Conservation (phyloP, 2,329 filamentous ascomycete genomes). For the Diaporthe capsici region DNA sequence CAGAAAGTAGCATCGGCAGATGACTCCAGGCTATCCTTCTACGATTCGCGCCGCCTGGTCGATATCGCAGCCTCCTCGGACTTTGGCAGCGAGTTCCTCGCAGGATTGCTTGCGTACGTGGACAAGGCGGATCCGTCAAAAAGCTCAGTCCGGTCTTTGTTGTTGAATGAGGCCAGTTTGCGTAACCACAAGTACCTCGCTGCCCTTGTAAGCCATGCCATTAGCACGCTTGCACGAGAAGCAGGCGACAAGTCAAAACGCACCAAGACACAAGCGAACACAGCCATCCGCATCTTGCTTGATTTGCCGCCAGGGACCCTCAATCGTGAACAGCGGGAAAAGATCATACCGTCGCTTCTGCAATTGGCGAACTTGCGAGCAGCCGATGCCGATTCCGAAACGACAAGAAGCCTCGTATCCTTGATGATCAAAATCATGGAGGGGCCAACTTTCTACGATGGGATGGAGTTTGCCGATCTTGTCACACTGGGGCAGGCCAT, state of each 20-base stretch:
- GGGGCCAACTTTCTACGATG: constrained; percentile 65
- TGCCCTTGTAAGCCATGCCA: constrained; percentile 36
- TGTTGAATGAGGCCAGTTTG: constrained; percentile 39
- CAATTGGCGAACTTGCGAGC: constrained; percentile 46
- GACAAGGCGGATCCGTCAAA: constrained; percentile 15
- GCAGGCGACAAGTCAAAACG: constrained; percentile 9
- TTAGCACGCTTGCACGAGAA: constrained; percentile 31
- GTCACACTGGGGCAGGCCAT: constrained; percentile 49
- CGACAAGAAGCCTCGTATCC: constrained; percentile 55
- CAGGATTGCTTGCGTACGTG: constrained; percentile 18
- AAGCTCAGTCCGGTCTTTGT: background rate
- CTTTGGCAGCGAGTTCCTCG: constrained; percentile 31
- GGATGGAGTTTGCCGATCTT: constrained; percentile 58
- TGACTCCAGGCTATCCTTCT: constrained; percentile 24
- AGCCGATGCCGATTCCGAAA: constrained; percentile 21
- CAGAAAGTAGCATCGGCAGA: constrained; percentile 32
- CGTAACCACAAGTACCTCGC: constrained; percentile 38
- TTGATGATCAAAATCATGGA: constrained; percentile 65
- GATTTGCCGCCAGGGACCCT: constrained; percentile 56
- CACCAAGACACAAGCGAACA: background rate
- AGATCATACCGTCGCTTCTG: constrained; percentile 55
- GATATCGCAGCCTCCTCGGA: constrained; percentile 31
- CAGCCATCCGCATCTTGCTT: constrained; percentile 46
- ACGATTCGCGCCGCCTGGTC: constrained; percentile 26
- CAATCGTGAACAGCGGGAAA: constrained; percentile 59